phyloP scores from a whole-genome alignment of 1,284 basidiomycete species.

The Rhodotorula sp. region DNA sequence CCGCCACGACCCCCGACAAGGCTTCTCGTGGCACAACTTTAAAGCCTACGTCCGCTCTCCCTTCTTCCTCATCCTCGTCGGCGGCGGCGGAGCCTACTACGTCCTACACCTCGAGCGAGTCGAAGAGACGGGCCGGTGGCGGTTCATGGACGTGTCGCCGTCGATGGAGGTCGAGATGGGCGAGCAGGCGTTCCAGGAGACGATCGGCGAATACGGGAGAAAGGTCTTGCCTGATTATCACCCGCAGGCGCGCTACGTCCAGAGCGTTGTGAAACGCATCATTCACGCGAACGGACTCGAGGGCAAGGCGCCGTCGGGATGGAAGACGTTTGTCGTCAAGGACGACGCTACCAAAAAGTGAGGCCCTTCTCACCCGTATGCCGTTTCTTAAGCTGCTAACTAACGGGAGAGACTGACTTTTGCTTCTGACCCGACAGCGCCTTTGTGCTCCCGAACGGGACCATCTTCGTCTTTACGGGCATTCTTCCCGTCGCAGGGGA shows the following conservation, averaged over 20 bases:
- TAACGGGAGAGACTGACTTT: background rate
- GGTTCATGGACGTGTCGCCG: conserved; percentile 75
- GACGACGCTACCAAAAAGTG: conserved; percentile 49
- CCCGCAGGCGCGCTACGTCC: conserved; percentile 65
- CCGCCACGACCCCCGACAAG: background rate
- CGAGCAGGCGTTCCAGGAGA: conserved; percentile 55
- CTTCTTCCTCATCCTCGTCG: conserved; percentile 46
- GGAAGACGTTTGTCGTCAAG: conserved; percentile 44
- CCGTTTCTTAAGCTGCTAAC: background rate
- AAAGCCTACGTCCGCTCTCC: conserved; percentile 4
- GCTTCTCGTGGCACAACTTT: conserved; percentile 15
- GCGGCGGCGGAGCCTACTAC: conserved; percentile 59
- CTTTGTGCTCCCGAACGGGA: conserved; percentile 55
- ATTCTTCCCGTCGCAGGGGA: conserved; percentile 71
- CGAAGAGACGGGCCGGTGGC: conserved; percentile 70
- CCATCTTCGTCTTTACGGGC: conserved; percentile 82
- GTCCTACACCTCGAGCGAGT: conserved; percentile 40
- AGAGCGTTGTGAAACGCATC: conserved; percentile 68
- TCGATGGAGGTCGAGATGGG: conserved; percentile 59
- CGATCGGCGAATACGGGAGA: conserved; percentile 60
- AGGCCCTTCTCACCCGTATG: background rate
- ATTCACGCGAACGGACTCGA: conserved; percentile 63
- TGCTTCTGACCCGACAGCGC: background rate
- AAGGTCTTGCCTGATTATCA: conserved; percentile 69
- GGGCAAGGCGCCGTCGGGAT: conserved; percentile 45